A percentile compares a stretch with the other conserved stretches of the same genome.
phyloP scores from a whole-genome alignment of 2,329 filamentous ascomycete genomes.

The Colletotrichum sp. region DNA sequence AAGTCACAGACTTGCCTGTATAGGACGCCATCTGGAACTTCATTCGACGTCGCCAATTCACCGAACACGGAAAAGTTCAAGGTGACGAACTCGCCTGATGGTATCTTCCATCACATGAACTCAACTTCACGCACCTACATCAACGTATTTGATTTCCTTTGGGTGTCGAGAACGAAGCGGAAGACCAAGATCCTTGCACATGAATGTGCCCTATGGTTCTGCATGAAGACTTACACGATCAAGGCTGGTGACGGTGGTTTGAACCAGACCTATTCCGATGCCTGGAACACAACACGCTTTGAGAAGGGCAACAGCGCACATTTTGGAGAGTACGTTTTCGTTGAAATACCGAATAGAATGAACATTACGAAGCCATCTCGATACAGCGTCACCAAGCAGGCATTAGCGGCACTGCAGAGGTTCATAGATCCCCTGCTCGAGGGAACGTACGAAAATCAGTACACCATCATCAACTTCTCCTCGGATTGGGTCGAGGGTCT shows the following conservation, averaged over 20 bases:
- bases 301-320: slow-evolving; percentile 28
- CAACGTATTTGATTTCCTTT: slow-evolving; percentile 40
- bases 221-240: slow-evolving; percentile 35
- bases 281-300: slow-evolving; percentile 27
- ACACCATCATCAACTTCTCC: slow-evolving; percentile 33
- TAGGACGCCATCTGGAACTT: slow-evolving; percentile 31
- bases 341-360: slow-evolving; percentile 33
- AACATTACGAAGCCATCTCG: slow-evolving; percentile 27
- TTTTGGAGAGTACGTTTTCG: slow-evolving; percentile 34
- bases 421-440: slow-evolving; percentile 37
- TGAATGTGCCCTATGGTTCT: slow-evolving; percentile 43
- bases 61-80: slow-evolving; percentile 30
- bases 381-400: slow-evolving; percentile 35
- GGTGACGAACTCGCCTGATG: slow-evolving; percentile 26
- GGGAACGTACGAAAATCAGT: slow-evolving; percentile 34
- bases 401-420: slow-evolving; percentile 31
- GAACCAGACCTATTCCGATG: slow-evolving; percentile 19
- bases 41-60: slow-evolving; percentile 25
- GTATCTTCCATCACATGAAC: slow-evolving; percentile 16
- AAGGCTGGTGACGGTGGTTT: slow-evolving; percentile 31
- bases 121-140: slow-evolving; percentile 32
- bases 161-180: slow-evolving; percentile 26
- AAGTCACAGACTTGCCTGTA: slow-evolving; percentile 32
- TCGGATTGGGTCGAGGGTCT: slow-evolving; percentile 44
- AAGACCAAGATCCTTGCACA: slow-evolving; percentile 26